Conservation (phyloP, 345 rosid genomes). For the Brassica incana region DNA sequence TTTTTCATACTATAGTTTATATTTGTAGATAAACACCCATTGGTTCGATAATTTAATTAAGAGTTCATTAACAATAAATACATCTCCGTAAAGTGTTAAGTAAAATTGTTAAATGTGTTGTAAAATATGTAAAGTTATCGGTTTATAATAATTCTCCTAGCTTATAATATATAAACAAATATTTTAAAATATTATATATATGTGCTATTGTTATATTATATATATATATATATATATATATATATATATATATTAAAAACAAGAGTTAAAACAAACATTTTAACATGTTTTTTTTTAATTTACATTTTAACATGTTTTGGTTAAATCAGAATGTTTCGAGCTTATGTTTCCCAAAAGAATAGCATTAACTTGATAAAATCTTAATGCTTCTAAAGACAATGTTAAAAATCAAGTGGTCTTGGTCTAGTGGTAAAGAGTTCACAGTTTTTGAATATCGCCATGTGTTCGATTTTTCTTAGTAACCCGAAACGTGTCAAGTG, state of each 20-base stretch:
- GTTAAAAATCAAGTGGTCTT: background rate
- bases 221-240: no score
- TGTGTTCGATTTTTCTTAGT: no score
- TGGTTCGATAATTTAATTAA: no score
- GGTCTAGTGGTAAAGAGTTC: no score
- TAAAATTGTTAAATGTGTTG: background rate
- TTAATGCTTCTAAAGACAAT: background rate
- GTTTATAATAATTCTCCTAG: background rate
- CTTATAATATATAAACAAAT: no score
- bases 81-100: background rate
- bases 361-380: background rate
- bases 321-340: background rate
- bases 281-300: background rate
- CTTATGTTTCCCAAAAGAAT: background rate
- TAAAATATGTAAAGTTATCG: no score
- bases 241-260: background rate
- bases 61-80: background rate
- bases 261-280: background rate
- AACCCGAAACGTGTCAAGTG: no score
- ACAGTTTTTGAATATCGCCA: no score
- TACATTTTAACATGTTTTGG: background rate
- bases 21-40: no score
- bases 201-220: background rate
- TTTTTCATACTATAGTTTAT: no score
- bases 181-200: background rate